phyloP scores from a whole-genome alignment of 495 filamentous ascomycete species.

The Lophium mytilinum region DNA sequence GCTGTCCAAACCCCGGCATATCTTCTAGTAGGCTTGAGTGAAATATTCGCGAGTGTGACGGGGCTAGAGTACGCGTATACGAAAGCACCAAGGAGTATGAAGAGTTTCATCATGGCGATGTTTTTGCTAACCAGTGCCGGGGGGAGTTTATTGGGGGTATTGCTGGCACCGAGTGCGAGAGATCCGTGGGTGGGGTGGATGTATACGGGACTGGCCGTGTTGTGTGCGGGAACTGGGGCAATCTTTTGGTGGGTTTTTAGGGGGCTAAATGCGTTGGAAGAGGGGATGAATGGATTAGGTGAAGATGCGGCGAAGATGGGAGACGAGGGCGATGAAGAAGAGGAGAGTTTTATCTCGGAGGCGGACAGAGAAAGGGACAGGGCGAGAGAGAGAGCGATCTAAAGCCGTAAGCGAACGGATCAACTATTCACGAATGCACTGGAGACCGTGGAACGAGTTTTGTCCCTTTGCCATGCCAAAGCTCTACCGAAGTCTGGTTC shows the following conservation, averaged over 20 bases:
- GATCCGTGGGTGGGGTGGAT: slow-evolving; percentile 38
- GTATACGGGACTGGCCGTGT: slow-evolving; percentile 45
- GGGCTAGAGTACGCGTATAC: slow-evolving; percentile 61
- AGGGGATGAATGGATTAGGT: not conserved
- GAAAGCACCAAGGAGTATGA: slow-evolving; percentile 72
- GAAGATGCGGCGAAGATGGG: not conserved
- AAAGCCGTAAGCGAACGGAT: too few species aligned
- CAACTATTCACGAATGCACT: too few species aligned
- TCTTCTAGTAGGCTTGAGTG: slow-evolving; percentile 56
- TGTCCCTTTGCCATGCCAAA: too few species aligned
- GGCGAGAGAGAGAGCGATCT: too few species aligned
- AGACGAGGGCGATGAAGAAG: too few species aligned
- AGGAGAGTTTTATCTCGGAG: too few species aligned
- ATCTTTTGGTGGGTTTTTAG: slow-evolving; percentile 43
- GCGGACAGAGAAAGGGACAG: too few species aligned
- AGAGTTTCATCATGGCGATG: slow-evolving; percentile 27
- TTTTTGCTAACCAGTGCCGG: slow-evolving; percentile 21
- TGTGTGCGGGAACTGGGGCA: slow-evolving; percentile 40
- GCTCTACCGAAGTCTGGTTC: too few species aligned
- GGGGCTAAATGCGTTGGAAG: slow-evolving; percentile 3
- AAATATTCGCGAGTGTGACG: slow-evolving; percentile 58
- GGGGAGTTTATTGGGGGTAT: slow-evolving; percentile 13
- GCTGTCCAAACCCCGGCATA: slow-evolving; percentile 24
- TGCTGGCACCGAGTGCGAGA: slow-evolving; percentile 14
- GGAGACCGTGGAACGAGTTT: too few species aligned